Evolutionary conservation across 192 early-diverging fungal species (phyloP).

Genomic region (Cladochytrium replicatum): DNA sequence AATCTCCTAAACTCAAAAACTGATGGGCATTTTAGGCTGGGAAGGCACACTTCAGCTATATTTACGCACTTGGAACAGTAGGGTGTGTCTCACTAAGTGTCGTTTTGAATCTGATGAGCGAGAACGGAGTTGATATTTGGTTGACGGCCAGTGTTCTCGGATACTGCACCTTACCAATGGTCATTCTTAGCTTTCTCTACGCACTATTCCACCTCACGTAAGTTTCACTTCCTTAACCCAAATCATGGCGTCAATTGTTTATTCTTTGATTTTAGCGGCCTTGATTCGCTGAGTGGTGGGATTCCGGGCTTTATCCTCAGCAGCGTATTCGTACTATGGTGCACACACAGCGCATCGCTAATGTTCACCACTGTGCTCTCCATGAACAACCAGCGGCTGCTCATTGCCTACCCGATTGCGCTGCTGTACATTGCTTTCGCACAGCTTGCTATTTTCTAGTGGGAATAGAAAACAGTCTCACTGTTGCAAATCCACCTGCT

Average conservation of each 20-base stretch:
- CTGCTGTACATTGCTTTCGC: slow-evolving; percentile 92
- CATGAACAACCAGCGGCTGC: slow-evolving; percentile 84
- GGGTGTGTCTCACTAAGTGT: slow-evolving; percentile 77
- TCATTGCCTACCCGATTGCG: slow-evolving; percentile 90
- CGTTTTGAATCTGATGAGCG: slow-evolving; percentile 91
- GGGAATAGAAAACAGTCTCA: no score
- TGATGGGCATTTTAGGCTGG: slow-evolving; percentile 47
- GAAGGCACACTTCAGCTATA: slow-evolving; percentile 94
- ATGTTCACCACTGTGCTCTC: slow-evolving; percentile 90
- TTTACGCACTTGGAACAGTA: slow-evolving; percentile 87
- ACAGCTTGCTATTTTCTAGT: slow-evolving; percentile 73
- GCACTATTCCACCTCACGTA: slow-evolving; percentile 63
- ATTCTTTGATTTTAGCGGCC: slow-evolving; percentile 9
- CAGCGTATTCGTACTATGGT: slow-evolving; percentile 74
- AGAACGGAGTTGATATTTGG: slow-evolving; percentile 73
- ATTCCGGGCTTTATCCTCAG: slow-evolving; percentile 53
- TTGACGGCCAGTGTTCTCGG: slow-evolving; percentile 90
- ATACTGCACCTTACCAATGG: slow-evolving; percentile 93
- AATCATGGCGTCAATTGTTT: not conserved
- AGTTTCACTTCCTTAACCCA: not conserved
- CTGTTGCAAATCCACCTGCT: not conserved
- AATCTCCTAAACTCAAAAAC: not conserved
- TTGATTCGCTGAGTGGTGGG: slow-evolving; percentile 24
- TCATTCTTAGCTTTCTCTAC: slow-evolving; percentile 71
- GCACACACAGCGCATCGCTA: slow-evolving; percentile 83